Conservation (phyloP, 2,329 filamentous ascomycete species). For the Sphaerostilbella broomeana region DNA sequence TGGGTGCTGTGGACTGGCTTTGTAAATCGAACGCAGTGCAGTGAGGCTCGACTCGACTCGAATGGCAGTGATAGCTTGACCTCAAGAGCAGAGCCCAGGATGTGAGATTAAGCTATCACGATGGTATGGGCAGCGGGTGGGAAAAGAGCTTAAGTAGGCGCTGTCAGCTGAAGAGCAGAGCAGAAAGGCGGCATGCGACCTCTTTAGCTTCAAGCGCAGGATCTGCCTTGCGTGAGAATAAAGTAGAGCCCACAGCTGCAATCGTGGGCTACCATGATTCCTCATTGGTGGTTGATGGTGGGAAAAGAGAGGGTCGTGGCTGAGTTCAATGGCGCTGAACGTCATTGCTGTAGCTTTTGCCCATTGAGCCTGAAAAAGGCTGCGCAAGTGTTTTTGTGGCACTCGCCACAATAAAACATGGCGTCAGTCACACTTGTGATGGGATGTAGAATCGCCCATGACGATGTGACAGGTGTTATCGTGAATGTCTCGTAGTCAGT, state of each 20-base stretch:
- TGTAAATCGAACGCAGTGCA: not conserved
- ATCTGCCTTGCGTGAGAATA: slow-evolving; percentile 12
- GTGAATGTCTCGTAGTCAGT: too few relatives aligned
- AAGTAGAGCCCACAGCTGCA: slow-evolving; percentile 7
- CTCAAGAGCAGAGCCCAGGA: too few relatives aligned
- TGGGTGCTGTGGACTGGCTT: not conserved
- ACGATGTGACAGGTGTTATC: too few relatives aligned
- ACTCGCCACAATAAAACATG: not conserved
- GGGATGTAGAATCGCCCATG: too few relatives aligned
- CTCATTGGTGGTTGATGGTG: slow-evolving; percentile 2
- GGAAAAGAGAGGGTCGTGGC: slow-evolving; percentile 7
- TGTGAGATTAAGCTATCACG: too few relatives aligned
- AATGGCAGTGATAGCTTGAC: too few relatives aligned
- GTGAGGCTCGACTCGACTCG: too few relatives aligned
- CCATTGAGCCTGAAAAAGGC: not conserved
- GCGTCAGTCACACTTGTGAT: not conserved
- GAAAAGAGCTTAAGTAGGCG: not conserved
- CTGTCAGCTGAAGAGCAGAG: too few relatives aligned
- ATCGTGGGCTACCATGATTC: not conserved
- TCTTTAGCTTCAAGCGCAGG: slow-evolving; percentile 2
- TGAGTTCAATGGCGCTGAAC: slow-evolving; percentile 2
- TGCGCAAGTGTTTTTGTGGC: too few relatives aligned
- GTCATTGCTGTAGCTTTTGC: not conserved
- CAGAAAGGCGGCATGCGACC: too few relatives aligned
- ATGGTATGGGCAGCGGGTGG: too few relatives aligned